These are phyloP conservation scores for Tetrapisispora pingtungensis DNA, from an alignment of 805 yeast genomes.

Conservation along the genomic window DNA sequence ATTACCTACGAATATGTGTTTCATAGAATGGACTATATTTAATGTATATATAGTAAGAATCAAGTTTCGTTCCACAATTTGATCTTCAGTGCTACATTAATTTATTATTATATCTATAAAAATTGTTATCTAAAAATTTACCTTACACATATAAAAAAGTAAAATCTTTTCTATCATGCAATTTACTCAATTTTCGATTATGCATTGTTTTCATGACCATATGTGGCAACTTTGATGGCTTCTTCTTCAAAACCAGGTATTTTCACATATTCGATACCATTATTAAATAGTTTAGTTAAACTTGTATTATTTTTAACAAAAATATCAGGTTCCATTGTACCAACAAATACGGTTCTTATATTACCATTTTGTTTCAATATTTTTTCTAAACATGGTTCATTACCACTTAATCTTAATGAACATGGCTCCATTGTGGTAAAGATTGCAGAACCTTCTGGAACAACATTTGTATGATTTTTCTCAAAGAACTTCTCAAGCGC, in stretches of 20 bases:
- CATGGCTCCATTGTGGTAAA: constrained; percentile 99
- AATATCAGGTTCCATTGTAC: constrained; percentile 81
- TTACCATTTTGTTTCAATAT: constrained; percentile 40
- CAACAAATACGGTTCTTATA: constrained; percentile 76
- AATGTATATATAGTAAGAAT: too few species aligned
- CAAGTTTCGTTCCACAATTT: too few species aligned
- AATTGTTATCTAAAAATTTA: background rate
- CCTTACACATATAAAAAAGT: too few species aligned
- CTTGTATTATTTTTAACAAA: constrained; percentile 77
- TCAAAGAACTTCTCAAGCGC: constrained; percentile 67
- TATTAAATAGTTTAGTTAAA: constrained; percentile 38
- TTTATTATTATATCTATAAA: background rate
- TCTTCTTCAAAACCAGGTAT: constrained; percentile 75
- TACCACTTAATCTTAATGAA: constrained; percentile 79
- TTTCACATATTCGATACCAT: constrained; percentile 62
- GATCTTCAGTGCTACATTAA: too few species aligned
- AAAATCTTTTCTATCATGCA: too few species aligned
- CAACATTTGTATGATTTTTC: constrained; percentile 25
- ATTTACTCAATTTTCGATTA: background rate
- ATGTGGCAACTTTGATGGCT: constrained; percentile 58
- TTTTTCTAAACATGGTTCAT: constrained; percentile 77
- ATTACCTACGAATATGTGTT: background rate
- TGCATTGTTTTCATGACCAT: constrained; percentile 44
- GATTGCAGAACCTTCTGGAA: constrained; percentile 70
- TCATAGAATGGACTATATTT: too few species aligned